Percentiles rank a stretch among this genome's conserved stretches.
These are phyloP conservation scores for Pugionium dolabratum DNA, from an alignment of 345 rosid genomes.

Conservation along the genomic window DNA sequence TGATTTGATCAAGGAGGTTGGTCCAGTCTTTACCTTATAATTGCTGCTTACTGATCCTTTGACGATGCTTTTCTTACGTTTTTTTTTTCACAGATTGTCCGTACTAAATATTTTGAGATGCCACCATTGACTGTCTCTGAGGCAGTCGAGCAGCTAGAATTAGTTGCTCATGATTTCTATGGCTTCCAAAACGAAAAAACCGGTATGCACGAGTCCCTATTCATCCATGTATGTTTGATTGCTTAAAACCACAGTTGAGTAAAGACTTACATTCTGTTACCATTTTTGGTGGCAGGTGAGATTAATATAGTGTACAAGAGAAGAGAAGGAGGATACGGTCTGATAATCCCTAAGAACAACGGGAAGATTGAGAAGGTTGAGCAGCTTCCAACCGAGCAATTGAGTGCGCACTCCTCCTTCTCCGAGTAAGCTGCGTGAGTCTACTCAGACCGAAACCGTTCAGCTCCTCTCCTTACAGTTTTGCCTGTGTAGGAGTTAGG, in stretches of 20 bases:
- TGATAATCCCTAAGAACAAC: slow-evolving; percentile 74
- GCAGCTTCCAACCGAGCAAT: slow-evolving; percentile 55
- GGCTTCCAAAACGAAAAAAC: slow-evolving; percentile 89
- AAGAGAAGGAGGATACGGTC: slow-evolving; percentile 85
- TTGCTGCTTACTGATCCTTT: slow-evolving; percentile 3
- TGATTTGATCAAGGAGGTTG: slow-evolving; percentile 62
- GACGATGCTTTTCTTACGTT: not conserved
- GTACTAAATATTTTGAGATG: slow-evolving; percentile 88
- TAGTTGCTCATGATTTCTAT: slow-evolving; percentile 82
- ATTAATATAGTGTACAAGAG: slow-evolving; percentile 85
- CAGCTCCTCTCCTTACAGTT: slow-evolving; percentile 22
- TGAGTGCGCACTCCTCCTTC: slow-evolving; percentile 55
- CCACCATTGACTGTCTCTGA: slow-evolving; percentile 81
- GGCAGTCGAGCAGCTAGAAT: slow-evolving; percentile 87
- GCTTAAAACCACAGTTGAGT: not conserved
- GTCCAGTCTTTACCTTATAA: not conserved
- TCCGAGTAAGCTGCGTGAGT: slow-evolving; percentile 42
- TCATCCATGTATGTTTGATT: not conserved
- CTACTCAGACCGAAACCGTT: not conserved
- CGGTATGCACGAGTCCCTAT: slow-evolving; percentile 46
- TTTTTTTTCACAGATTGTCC: slow-evolving; percentile 58
- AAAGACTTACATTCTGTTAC: not conserved
- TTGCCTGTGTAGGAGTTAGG: slow-evolving; percentile 13
- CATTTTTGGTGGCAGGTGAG: slow-evolving; percentile 57
- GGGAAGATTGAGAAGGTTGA: slow-evolving; percentile 63